phyloP scores from a whole-genome alignment of 2,329 filamentous ascomycete species.

The Neonectria sp. region DNA sequence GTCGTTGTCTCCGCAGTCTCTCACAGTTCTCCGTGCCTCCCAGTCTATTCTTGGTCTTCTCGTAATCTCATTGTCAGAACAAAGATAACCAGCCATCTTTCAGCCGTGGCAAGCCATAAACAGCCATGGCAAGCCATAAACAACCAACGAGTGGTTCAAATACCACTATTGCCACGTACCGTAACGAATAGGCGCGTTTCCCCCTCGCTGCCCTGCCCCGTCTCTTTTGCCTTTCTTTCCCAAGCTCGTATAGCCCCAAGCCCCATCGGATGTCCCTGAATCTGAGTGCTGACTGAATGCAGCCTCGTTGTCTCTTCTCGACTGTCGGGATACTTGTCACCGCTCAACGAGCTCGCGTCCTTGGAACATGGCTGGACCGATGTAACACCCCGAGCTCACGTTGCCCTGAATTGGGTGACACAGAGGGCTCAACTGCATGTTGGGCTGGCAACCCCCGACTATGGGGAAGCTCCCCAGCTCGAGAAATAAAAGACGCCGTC shows the following conservation, averaged over 20 bases:
- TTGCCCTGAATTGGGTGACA: not conserved
- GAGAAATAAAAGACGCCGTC: not conserved
- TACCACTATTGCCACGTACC: not conserved
- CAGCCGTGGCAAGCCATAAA: slow-evolving; percentile 3
- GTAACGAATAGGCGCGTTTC: not conserved
- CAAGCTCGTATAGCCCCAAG: slow-evolving; percentile 26
- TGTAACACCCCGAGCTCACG: slow-evolving; percentile 6
- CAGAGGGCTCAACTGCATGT: slow-evolving; percentile 2
- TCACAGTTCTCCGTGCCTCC: not conserved
- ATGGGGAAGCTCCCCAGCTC: not conserved
- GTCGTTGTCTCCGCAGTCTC: not conserved
- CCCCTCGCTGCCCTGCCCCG: not conserved
- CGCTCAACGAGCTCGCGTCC: not conserved
- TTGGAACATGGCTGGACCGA: not conserved
- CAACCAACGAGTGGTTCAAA: not conserved
- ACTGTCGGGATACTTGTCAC: slow-evolving; percentile 1
- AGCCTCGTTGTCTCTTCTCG: not conserved
- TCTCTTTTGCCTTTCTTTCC: slow-evolving; percentile 13
- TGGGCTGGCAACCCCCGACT: not conserved
- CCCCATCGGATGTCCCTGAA: not conserved
- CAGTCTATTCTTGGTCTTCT: not conserved
- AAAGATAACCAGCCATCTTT: not conserved
- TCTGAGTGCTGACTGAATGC: slow-evolving; percentile 10
- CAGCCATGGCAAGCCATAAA: not conserved
- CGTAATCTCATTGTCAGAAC: not conserved